Conservation (phyloP, 306 rosid genomes). For the Dalbergia oliveri region DNA sequence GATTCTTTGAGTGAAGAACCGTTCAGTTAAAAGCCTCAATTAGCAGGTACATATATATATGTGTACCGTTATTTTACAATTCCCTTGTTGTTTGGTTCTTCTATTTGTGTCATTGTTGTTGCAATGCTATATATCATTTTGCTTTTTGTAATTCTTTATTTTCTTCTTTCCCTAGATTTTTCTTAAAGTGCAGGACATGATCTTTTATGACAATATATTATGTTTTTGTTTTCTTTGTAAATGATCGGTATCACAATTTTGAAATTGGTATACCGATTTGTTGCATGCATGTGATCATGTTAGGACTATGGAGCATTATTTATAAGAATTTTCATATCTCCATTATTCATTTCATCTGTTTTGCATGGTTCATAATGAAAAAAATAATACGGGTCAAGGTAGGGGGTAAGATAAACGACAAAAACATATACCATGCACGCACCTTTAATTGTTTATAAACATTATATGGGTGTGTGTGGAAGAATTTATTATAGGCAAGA, state of each 20-base stretch:
- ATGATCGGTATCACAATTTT: neutral
- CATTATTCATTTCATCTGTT: neutral
- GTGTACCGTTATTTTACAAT: neutral
- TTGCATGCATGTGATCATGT: slow-evolving; percentile 8
- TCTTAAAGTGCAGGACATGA: neutral
- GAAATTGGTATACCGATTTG: slow-evolving; percentile 24
- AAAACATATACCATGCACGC: neutral
- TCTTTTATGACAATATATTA: neutral
- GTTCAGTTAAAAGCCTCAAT: slow-evolving; percentile 17
- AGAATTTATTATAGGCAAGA: slow-evolving; percentile 1
- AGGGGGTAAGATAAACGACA: neutral
- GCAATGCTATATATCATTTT: neutral
- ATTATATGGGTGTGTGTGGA: neutral
- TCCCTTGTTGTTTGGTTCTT: neutral
- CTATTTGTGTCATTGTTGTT: neutral
- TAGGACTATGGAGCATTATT: neutral
- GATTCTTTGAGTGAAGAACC: slow-evolving; percentile 3
- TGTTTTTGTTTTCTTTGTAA: neutral
- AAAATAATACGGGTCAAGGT: neutral
- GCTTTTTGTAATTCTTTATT: neutral
- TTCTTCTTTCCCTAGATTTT: too few species aligned
- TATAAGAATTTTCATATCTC: slow-evolving; percentile 11
- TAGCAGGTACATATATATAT: slow-evolving; percentile 12
- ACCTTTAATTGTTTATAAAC: too few species aligned
- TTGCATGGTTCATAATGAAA: neutral